Evolutionary conservation across 768 basidiomycete genomes (phyloP).

Genomic region (Neoboletus subvelutipes): DNA sequence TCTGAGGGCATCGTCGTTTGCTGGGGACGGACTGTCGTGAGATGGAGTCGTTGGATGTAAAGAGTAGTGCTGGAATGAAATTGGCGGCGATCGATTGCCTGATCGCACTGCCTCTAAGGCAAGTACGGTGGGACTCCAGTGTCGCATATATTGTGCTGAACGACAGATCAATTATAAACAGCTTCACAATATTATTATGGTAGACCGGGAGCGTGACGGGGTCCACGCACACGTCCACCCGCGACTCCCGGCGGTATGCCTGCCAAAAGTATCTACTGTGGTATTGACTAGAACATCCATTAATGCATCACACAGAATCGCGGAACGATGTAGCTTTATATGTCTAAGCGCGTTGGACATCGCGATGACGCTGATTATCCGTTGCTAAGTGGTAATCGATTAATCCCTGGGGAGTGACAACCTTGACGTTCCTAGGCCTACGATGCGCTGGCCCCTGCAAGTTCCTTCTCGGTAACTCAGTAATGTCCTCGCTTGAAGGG

Average conservation of each 20-base stretch:
- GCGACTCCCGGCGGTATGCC: no score
- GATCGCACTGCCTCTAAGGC: neutral
- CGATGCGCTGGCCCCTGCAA: no score
- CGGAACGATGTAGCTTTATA: neutral
- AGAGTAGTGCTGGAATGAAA: neutral
- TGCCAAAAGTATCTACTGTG: neutral
- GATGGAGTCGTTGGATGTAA: conserved; percentile 23
- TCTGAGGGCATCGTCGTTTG: conserved; percentile 24
- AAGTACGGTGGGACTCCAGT: neutral
- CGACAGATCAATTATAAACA: neutral
- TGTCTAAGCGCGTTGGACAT: neutral
- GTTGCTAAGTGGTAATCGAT: neutral
- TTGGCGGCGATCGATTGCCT: neutral
- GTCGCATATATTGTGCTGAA: neutral
- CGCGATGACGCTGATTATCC: neutral
- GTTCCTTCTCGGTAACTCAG: neutral
- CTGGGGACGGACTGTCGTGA: conserved; percentile 36
- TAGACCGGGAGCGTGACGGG: neutral
- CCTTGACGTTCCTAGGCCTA: neutral
- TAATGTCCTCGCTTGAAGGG: conserved; percentile 31
- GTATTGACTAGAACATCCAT: neutral
- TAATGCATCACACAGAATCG: neutral
- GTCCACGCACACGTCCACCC: no score
- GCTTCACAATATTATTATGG: neutral
- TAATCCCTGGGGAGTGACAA: no score